Base-by-base conservation (phyloP, 2,329 filamentous ascomycete genomes). In the Fonsecaea pedrosoi region DNA sequence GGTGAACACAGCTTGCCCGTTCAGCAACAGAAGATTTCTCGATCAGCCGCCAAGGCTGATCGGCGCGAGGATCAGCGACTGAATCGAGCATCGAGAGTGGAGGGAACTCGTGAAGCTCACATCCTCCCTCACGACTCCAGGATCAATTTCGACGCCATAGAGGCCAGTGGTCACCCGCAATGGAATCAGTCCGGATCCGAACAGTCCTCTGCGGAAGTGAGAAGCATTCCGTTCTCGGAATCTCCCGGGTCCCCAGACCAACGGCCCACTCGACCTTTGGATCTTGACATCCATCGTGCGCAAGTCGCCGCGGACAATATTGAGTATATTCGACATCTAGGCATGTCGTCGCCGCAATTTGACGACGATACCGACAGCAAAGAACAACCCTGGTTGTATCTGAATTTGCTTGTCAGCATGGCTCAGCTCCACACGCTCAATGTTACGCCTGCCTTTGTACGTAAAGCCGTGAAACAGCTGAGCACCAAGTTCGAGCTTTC, bases 351-450 rank as follows among this genome's bases (percentile, higher is more conserved):
- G 25, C 70, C 73, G 1, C 57, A 58, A 42, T 38, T 66, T 18
- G 60, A 56, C 15, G 48, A 60, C 7, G 40, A 54, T 13, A 18
- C 30, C 2, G 60, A 62, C 2, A n/a, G 8, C 25, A 66, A 69
- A 30, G 60, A 67, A 12, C 63, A 69, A 32, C 62, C 69, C 34
- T 74, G 72, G 72, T 62, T 74, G 35, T 74, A 72, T 57, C 67
- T 74, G 13, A 74, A 95, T 72, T 79, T 96, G 0, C 82, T 96
- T 1, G 89, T 89, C 75, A 93, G 90, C 74, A 85, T 96, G 82
- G 92, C 92, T 0, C 92, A 96, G 77, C 80, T 96, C 18, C 92
- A 96, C 73, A 94, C 93, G 0, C 84, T 95, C 71, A 94, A 92
- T 66, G 92, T 96, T 1, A 93, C 92, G 0, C 84, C 89, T 0